A percentile compares a stretch with the other conserved stretches of the same genome.
These are phyloP conservation scores for Blastobotrys elegans DNA, from an alignment of 1,139 yeast species.

Conservation along the genomic window DNA sequence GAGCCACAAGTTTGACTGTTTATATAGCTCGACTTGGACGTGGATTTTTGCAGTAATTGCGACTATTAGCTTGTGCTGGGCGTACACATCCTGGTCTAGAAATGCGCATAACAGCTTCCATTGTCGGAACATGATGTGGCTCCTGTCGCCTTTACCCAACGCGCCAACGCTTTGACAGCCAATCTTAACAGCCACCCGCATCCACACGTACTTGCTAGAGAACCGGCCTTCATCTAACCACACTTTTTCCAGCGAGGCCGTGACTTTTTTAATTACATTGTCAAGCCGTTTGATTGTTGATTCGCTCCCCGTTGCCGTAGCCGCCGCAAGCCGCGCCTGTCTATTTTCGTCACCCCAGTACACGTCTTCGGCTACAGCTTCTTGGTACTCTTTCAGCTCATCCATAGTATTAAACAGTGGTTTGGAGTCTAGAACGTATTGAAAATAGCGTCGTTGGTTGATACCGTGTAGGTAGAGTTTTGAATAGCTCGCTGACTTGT, in stretches of 20 bases:
- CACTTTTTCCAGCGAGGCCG: neutral
- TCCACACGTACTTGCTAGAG: conserved; percentile 12
- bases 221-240: neutral
- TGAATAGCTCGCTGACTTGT: neutral
- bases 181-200: conserved; percentile 15
- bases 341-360: conserved; percentile 14
- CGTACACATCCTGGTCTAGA: conserved; percentile 22
- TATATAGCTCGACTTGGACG: conserved; percentile 24
- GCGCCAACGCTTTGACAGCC: conserved; percentile 5
- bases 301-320: neutral
- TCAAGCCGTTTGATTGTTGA: neutral
- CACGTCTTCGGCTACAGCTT: conserved; percentile 11
- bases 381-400: conserved; percentile 16
- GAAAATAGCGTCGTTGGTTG: conserved; percentile 13
- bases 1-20: neutral
- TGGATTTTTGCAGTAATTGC: conserved; percentile 28
- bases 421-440: conserved; percentile 12
- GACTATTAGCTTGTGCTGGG: conserved; percentile 24
- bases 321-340: conserved; percentile 6
- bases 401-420: conserved; percentile 17
- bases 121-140: conserved; percentile 9
- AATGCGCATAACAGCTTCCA: conserved; percentile 23
- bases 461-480: conserved; percentile 10
- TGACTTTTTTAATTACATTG: neutral
- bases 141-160: conserved; percentile 8